Conservation (phyloP, 331 rosid genomes). For the Malus hybrid region DNA sequence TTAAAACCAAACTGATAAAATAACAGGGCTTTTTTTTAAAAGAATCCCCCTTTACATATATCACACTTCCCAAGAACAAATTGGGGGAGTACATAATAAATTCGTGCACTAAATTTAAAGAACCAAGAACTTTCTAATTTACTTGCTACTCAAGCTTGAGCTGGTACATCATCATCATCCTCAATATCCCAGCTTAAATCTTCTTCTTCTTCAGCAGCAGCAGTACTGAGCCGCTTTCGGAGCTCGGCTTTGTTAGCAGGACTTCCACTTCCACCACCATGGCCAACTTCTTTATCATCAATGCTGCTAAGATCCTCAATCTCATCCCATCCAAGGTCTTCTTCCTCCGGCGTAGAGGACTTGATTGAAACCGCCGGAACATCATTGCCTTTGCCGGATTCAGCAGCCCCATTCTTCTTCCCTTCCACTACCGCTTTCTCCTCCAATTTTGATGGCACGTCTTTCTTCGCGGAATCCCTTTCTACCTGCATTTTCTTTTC, state of each 20-base stretch:
- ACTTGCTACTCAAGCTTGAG: slow-evolving; percentile 28
- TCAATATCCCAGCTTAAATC: slow-evolving; percentile 95
- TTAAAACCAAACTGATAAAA: slow-evolving; percentile 6
- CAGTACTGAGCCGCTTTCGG: slow-evolving; percentile 60
- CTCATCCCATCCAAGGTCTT: slow-evolving; percentile 98
- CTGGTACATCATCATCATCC: slow-evolving; percentile 62
- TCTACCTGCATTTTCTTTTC: slow-evolving; percentile 16
- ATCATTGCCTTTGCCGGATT: slow-evolving; percentile 31
- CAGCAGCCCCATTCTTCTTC: slow-evolving; percentile 20
- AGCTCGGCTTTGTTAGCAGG: slow-evolving; percentile 40
- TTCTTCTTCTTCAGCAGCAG: slow-evolving; percentile 85
- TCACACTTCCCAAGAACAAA: slow-evolving; percentile 15
- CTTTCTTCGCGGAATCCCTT: slow-evolving; percentile 30
- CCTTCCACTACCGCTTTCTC: slow-evolving; percentile 18
- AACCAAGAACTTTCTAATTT: neutral
- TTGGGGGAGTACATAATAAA: slow-evolving; percentile 12
- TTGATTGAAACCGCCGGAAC: slow-evolving; percentile 28
- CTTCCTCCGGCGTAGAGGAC: slow-evolving; percentile 43
- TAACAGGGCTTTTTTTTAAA: neutral
- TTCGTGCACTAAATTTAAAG: neutral
- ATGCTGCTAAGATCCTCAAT: slow-evolving; percentile 84
- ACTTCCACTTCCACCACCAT: slow-evolving; percentile 23
- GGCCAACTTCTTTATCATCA: slow-evolving; percentile 53
- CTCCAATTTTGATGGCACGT: slow-evolving; percentile 18
- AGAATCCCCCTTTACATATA: slow-evolving; percentile 7